Evolutionary conservation across 257 asterid species (phyloP).

Genomic region (Nicotiana tomentosiformis): DNA sequence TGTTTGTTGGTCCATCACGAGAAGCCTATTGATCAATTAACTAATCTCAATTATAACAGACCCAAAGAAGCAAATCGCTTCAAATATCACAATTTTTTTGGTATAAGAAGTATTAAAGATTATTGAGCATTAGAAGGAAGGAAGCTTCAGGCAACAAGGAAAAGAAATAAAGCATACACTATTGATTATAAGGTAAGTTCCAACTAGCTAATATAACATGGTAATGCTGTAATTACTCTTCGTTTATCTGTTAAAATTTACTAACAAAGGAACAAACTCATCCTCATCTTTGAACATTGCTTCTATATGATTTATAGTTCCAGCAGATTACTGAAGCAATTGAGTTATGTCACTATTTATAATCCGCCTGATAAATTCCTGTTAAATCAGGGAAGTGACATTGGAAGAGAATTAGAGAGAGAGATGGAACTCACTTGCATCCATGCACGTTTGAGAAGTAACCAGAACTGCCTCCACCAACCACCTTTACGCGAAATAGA

Average conservation of each 20-base stretch:
- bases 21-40: slow-evolving; percentile 50
- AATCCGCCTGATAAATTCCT: not conserved
- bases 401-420: not conserved
- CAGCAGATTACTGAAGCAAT: not conserved
- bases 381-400: not conserved
- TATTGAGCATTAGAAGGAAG: not conserved
- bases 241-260: not conserved
- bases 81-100: not conserved
- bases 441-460: slow-evolving; percentile 96
- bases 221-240: not conserved
- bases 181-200: not conserved
- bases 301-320: not conserved
- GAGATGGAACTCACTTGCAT: slow-evolving; percentile 60
- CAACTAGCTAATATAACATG: not conserved
- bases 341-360: not conserved
- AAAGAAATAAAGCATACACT: not conserved
- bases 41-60: slow-evolving; percentile 14
- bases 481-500: slow-evolving; percentile 52
- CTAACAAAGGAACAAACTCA: not conserved
- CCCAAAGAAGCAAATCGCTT: slow-evolving; percentile 11
- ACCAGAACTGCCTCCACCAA: slow-evolving; percentile 80
- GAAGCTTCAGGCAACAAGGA: not conserved
- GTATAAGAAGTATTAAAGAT: not conserved
- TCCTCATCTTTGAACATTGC: not conserved
- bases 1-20: slow-evolving; percentile 98